Percentiles rank a stretch among this genome's conserved stretches.
Evolutionary conservation across 306 rosid genomes (phyloP).

Genomic region (Carpinus fangiana): DNA sequence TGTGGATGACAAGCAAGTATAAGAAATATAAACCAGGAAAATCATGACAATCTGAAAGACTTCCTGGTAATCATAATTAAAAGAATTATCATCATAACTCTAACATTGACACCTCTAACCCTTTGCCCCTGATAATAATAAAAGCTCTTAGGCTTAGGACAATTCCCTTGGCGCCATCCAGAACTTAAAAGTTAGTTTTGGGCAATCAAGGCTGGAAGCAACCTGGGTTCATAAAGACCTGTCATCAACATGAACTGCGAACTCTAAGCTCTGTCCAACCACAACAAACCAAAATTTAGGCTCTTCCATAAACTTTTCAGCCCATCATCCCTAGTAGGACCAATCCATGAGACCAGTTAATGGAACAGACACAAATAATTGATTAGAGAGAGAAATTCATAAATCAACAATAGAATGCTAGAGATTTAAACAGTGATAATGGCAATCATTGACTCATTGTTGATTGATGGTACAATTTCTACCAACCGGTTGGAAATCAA

Average conservation of each 20-base stretch:
- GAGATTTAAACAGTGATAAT: not conserved
- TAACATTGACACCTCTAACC: not conserved
- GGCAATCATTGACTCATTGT: no score
- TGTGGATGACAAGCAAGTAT: not conserved
- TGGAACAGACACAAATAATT: not conserved
- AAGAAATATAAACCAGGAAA: slow-evolving; percentile 1
- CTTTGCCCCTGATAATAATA: not conserved
- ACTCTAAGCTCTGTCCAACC: not conserved
- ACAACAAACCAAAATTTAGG: not conserved
- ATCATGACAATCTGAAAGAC: not conserved
- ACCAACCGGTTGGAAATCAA: no score
- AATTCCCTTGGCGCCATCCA: not conserved
- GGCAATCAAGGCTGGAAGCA: not conserved
- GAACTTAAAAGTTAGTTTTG: not conserved
- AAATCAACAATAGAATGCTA: not conserved
- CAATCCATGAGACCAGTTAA: not conserved
- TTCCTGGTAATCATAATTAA: not conserved
- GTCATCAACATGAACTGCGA: no score
- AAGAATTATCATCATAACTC: not conserved
- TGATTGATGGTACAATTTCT: no score
- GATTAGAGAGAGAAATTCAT: not conserved
- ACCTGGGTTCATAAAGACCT: no score
- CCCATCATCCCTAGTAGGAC: not conserved
- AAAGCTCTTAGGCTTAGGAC: not conserved
- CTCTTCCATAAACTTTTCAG: not conserved